These are phyloP conservation scores for Phytophthora pseudosyringae DNA, from an alignment of 352 stramenopile genomes.

Conservation along the genomic window DNA sequence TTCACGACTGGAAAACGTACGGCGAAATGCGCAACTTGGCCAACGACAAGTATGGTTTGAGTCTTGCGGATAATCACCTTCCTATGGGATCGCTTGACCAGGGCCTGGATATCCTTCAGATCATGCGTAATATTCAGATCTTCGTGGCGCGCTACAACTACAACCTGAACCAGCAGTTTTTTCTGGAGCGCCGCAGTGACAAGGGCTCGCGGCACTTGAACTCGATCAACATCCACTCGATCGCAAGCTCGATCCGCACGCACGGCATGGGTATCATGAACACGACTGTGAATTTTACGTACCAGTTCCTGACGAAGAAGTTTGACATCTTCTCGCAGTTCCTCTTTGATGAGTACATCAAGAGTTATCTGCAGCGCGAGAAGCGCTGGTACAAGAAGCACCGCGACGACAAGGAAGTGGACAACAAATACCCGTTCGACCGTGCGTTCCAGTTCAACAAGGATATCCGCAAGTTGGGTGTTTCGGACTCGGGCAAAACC, in stretches of 20 bases:
- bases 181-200: slow-evolving; percentile 92
- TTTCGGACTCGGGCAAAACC: slow-evolving; percentile 86
- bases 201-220: slow-evolving; percentile 93
- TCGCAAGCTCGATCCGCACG: slow-evolving; percentile 92
- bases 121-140: slow-evolving; percentile 96
- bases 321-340: slow-evolving; percentile 93
- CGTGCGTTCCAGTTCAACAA: slow-evolving; percentile 94
- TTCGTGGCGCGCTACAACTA: slow-evolving; percentile 94
- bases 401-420: slow-evolving; percentile 85
- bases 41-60: slow-evolving; percentile 93
- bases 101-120: slow-evolving; percentile 94
- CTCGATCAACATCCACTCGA: slow-evolving; percentile 93
- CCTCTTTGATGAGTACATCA: slow-evolving; percentile 95
- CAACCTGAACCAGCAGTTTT: slow-evolving; percentile 96
- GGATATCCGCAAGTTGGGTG: slow-evolving; percentile 87
- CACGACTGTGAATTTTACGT: slow-evolving; percentile 96
- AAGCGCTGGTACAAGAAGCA: slow-evolving; percentile 95
- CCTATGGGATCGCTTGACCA: slow-evolving; percentile 94
- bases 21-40: slow-evolving; percentile 94
- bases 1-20: slow-evolving; percentile 97
- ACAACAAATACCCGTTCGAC: slow-evolving; percentile 94
- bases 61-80: slow-evolving; percentile 91
- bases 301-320: slow-evolving; percentile 94
- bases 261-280: slow-evolving; percentile 97
- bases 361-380: slow-evolving; percentile 93